Evolutionary conservation across 2,329 filamentous ascomycete genomes (phyloP), one percentile per base, ranked within the genome.

Genomic region (Penicillium sp.): DNA sequence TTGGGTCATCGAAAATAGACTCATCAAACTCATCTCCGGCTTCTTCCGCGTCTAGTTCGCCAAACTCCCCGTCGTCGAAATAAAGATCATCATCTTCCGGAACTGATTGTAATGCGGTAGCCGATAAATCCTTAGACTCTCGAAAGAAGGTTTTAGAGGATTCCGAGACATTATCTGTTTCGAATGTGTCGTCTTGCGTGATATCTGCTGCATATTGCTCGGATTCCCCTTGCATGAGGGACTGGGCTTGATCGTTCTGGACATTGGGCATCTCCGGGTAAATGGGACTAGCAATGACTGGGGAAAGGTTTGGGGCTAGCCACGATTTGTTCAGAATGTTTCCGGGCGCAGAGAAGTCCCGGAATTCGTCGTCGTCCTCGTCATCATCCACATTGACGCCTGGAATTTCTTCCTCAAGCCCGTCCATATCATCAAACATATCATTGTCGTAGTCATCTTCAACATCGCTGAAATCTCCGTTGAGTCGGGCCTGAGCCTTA

Each of bases 341-440:
- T 38, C 67, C 67, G 19, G 70, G 62, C 52, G 67, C 64, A 35
- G 73, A 69, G 38, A 73, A 73, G 30, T 66, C 66, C 19, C 65
- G 66, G 41, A 75, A 77, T 13, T 77, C 76, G 35, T 78, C 76
- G 35, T 78, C 73, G 23, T 62, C 75, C 23, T 64, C 75, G 29
- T 77, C 76, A 46, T 81, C 79, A 68, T 83, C 81, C 13, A 76
- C 76, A 69, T 83, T 83, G 31, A 83, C 75, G 1, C 81, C 81
- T 3, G 81, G 81, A 52, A 83, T 83, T 58, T 72, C 75, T 63
- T 83, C 81, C 69, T 83, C 81, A 11, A 82, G 67, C 45, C 75
- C 78, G 59, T 82, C 78, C 41, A 79, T 70, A 45, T 79, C 77
- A 57, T 79, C 75, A 59, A 79, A 68, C 21, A 79, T 74, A 62